Base-by-base conservation (phyloP, 2,329 filamentous ascomycete genomes). In the Penicillium sp. region DNA sequence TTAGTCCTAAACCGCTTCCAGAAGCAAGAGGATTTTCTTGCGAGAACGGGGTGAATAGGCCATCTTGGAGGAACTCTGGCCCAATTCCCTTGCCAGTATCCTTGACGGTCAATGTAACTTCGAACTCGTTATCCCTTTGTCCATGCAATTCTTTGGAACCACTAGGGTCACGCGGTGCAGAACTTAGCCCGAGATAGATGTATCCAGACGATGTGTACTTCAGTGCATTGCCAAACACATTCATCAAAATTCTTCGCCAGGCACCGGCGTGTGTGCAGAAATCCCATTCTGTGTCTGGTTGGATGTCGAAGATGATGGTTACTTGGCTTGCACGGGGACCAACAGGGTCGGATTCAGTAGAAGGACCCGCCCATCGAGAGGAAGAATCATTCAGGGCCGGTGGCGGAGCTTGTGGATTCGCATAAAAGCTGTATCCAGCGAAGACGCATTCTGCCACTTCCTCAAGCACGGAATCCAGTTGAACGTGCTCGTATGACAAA, bases 181-280 rank as follows among this genome's bases (percentile, higher is more conserved):
- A 64, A 18, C 66, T 64, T n/a, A 77, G 46, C 1, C 60, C 65
- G 1, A 79, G 62, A 3, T 67, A 63, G 31, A 81, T 75, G 40
- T 70, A 75, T 0, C 79, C 77, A 14, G 67, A 55, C 1, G 62
- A 55, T 0, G 76, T 80, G 55, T 81, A 79, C 56, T 81, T 81
- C 9, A 81, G 63, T 0, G 77, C 70, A 62, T 81, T 81, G 2
- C 75, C 75, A 7, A 80, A 74, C 1, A 80, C 54, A 46, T 80
- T 79, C 75, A 79, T 79, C 39, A 79, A 70, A 13, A 81, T 72
- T 3, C 77, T 69, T 32, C 76, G 73, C 67, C 78, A 77, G 1
- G 76, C 77, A 2, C 78, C 79, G 0, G 75, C 72, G 18, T 81
- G 75, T 1, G 76, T 75, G 3, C 67, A 66, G 18, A 77, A 79